These are phyloP conservation scores for Alternaria arborescens DNA, from an alignment of 2,329 filamentous ascomycete genomes.

Conservation along the genomic window DNA sequence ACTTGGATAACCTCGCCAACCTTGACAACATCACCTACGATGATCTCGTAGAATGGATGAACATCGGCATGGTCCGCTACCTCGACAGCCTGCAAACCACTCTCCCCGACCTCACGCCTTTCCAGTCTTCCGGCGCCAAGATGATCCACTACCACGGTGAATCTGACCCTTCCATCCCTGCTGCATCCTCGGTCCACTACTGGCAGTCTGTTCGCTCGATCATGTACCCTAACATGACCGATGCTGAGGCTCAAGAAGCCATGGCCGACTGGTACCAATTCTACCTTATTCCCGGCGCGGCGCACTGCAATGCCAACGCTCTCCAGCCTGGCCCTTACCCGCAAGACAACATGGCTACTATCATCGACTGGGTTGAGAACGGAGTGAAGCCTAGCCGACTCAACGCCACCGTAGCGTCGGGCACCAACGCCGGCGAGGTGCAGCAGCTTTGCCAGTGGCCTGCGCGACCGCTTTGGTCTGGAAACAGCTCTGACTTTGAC, in stretches of 20 bases:
- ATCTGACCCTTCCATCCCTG: constrained; percentile 62
- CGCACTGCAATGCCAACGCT: constrained; percentile 55
- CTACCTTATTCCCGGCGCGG: constrained; percentile 63
- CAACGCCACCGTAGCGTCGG: constrained; percentile 48
- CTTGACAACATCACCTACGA: constrained; percentile 61
- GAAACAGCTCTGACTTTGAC: constrained; percentile 45
- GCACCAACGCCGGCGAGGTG: constrained; percentile 47
- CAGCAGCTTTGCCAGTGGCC: constrained; percentile 56
- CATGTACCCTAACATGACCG: constrained; percentile 58
- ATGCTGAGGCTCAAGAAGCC: constrained; percentile 52
- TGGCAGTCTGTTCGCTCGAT: constrained; percentile 61
- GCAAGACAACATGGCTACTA: constrained; percentile 50
- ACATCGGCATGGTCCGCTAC: constrained; percentile 59
- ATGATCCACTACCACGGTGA: constrained; percentile 68
- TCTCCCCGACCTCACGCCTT: constrained; percentile 61
- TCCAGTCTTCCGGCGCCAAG: constrained; percentile 62
- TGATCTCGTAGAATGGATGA: constrained; percentile 65
- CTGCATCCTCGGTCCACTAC: constrained; percentile 65
- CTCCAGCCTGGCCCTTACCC: constrained; percentile 51
- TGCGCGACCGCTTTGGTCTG: constrained; percentile 51
- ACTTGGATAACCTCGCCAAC: constrained; percentile 32
- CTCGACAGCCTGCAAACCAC: constrained; percentile 63
- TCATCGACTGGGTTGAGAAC: constrained; percentile 63
- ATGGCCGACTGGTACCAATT: constrained; percentile 64
- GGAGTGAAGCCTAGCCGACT: constrained; percentile 56